phyloP scores from a whole-genome alignment of 257 asterid species.

The Penstemon barbatus region DNA sequence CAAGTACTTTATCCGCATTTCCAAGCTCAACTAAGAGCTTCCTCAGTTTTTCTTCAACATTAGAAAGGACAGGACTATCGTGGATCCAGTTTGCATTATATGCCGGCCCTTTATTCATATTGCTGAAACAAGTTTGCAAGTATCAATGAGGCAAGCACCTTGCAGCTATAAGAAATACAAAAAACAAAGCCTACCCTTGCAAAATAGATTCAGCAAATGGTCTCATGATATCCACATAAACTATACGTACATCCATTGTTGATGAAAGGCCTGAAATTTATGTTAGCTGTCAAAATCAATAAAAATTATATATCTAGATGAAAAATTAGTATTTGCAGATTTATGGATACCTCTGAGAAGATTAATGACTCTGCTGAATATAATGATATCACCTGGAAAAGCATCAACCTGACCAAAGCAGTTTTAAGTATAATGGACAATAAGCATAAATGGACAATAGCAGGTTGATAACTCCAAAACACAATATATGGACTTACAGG shows the following conservation, averaged over 20 bases:
- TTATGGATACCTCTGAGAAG: conserved; percentile 79
- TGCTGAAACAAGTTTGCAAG: conserved; percentile 55
- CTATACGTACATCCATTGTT: conserved; percentile 75
- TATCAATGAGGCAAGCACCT: conserved; percentile 33
- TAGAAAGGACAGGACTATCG: conserved; percentile 73
- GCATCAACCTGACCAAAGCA: conserved; percentile 79
- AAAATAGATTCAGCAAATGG: conserved; percentile 96
- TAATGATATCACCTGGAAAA: conserved; percentile 95
- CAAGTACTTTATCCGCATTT: conserved; percentile 83
- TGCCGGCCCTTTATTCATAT: conserved; percentile 66
- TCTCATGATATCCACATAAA: conserved; percentile 86
- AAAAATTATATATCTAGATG: conserved; percentile 26
- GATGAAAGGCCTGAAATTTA: conserved; percentile 85
- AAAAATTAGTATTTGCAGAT: conserved; percentile 17
- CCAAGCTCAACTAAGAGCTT: conserved; percentile 83
- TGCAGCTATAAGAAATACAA: conserved; percentile 23
- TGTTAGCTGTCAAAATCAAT: conserved; percentile 28
- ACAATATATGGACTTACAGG: conserved; percentile 62
- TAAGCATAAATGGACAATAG: not conserved
- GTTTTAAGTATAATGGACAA: conserved; percentile 19
- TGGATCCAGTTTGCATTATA: conserved; percentile 69
- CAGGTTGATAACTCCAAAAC: conserved; percentile 18
- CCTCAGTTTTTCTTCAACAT: conserved; percentile 82
- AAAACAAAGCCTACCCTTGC: conserved; percentile 55
- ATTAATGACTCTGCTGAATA: conserved; percentile 89